A percentile compares a stretch with the other conserved stretches of the same genome.
Evolutionary conservation across 2,329 filamentous ascomycete genomes (phyloP).

Genomic region (Bipolaris zeicola): DNA sequence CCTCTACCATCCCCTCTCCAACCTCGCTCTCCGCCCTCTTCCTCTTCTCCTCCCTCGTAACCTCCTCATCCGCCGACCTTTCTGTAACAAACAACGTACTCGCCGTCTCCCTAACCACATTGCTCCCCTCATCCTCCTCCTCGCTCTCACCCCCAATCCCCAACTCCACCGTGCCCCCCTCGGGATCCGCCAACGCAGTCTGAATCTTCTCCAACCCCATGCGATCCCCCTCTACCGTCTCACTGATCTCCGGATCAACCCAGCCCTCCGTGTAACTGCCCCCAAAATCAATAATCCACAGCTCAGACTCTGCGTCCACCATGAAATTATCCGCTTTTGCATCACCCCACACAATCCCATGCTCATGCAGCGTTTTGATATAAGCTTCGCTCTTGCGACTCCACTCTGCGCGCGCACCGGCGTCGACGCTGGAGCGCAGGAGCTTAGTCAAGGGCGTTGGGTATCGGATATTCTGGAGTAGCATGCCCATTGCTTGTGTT

Average conservation of each 20-base stretch:
- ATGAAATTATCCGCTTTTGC: conserved; percentile 47
- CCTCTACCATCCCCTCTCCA: neutral
- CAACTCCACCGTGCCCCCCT: conserved; percentile 10
- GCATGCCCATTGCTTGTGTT: conserved; percentile 20
- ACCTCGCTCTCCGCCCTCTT: conserved; percentile 8
- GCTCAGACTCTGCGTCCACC: conserved; percentile 45
- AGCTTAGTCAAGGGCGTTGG: conserved; percentile 21
- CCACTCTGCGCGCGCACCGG: conserved; percentile 16
- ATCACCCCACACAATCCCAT: conserved; percentile 36
- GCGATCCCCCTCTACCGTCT: conserved; percentile 48
- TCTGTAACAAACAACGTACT: conserved; percentile 12
- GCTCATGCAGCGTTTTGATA: conserved; percentile 14
- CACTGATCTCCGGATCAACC: conserved; percentile 47
- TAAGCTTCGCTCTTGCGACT: conserved; percentile 19
- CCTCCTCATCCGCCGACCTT: conserved; percentile 6
- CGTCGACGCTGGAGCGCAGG: conserved; percentile 15
- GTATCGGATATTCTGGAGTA: conserved; percentile 17
- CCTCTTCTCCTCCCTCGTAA: conserved; percentile 8
- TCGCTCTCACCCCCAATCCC: conserved; percentile 2
- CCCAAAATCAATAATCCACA: conserved; percentile 51
- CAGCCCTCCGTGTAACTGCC: conserved; percentile 50
- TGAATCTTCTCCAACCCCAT: conserved; percentile 34
- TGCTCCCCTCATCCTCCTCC: neutral
- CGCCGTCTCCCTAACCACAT: conserved; percentile 4
- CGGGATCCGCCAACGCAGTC: conserved; percentile 18